Evolutionary conservation across 2,329 filamentous ascomycete genomes (phyloP).

Genomic region (Fusarium sp.): DNA sequence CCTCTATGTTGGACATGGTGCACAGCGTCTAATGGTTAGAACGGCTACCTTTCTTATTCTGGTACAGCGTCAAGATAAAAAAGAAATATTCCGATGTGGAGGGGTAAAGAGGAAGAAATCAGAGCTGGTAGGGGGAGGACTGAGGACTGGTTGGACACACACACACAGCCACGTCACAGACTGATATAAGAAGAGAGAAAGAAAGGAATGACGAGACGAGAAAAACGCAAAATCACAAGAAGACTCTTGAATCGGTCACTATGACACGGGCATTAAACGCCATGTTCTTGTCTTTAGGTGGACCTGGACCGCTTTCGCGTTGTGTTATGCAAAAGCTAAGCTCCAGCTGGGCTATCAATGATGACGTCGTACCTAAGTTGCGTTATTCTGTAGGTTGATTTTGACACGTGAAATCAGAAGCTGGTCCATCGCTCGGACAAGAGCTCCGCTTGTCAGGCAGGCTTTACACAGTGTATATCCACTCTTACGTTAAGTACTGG

Average conservation of each 20-base stretch:
- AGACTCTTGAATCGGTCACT: slow-evolving; percentile 21
- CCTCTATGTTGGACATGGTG: slow-evolving; percentile 35
- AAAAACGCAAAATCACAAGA: slow-evolving; percentile 7
- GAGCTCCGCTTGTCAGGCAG: slow-evolving; percentile 19
- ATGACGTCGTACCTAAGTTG: slow-evolving; percentile 31
- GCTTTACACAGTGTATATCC: slow-evolving; percentile 7
- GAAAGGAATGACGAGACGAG: slow-evolving; percentile 1
- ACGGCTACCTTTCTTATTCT: neutral
- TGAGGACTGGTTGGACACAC: neutral
- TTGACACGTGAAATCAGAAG: slow-evolving; percentile 46
- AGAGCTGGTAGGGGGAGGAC: slow-evolving; percentile 10
- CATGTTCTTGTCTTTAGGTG: slow-evolving; percentile 36
- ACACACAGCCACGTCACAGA: slow-evolving; percentile 33
- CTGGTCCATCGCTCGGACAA: slow-evolving; percentile 16
- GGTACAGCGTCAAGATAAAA: neutral
- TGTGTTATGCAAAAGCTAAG: slow-evolving; percentile 17
- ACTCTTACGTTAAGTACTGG: neutral
- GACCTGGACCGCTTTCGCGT: slow-evolving; percentile 40
- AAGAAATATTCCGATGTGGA: slow-evolving; percentile 7
- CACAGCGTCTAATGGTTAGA: neutral
- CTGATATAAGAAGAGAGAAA: neutral
- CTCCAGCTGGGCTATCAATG: neutral
- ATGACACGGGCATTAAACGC: slow-evolving; percentile 34
- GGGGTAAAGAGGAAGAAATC: slow-evolving; percentile 9
- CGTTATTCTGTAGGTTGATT: neutral